Percentiles rank a stretch among this genome's conserved stretches.
These are phyloP conservation scores for Zygosaccharomyces kombuchaensis DNA, from an alignment of 805 yeast species.

Conservation along the genomic window DNA sequence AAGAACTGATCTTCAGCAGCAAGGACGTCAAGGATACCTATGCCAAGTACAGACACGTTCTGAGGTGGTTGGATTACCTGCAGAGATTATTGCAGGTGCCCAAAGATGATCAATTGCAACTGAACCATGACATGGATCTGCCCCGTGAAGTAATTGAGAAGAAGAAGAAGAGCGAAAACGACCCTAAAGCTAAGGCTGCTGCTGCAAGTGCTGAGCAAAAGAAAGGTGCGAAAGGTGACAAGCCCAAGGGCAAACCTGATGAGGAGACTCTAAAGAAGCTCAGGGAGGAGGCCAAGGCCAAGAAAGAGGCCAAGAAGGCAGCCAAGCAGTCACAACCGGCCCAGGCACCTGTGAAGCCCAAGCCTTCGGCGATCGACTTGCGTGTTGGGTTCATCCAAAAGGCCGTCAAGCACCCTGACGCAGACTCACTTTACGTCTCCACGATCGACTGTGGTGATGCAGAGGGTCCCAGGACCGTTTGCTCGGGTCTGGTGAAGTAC, in stretches of 20 bases:
- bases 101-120: slow-evolving; percentile 49
- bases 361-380: slow-evolving; percentile 83
- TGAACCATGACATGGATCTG: slow-evolving; percentile 58
- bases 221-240: slow-evolving; percentile 24
- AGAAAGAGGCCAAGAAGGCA: slow-evolving; percentile 55
- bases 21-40: slow-evolving; percentile 45
- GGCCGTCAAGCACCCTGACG: slow-evolving; percentile 96
- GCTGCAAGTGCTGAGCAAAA: slow-evolving; percentile 19
- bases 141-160: slow-evolving; percentile 70
- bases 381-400: slow-evolving; percentile 96
- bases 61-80: slow-evolving; percentile 89
- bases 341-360: slow-evolving; percentile 53
- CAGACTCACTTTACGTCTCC: slow-evolving; percentile 92
- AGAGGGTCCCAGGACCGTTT: slow-evolving; percentile 96
- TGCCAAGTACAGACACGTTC: slow-evolving; percentile 69
- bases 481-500: slow-evolving; percentile 92
- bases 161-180: slow-evolving; percentile 44
- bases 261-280: slow-evolving; percentile 44
- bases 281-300: slow-evolving; percentile 55
- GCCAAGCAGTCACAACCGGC: slow-evolving; percentile 42
- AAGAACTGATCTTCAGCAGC: slow-evolving; percentile 48
- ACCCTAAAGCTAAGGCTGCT: slow-evolving; percentile 15
- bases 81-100: slow-evolving; percentile 63
- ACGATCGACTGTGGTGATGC: slow-evolving; percentile 95
- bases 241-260: slow-evolving; percentile 44